These are phyloP conservation scores for Closterium sp. DNA, from an alignment of 139 green algal genomes.

Conservation along the genomic window DNA sequence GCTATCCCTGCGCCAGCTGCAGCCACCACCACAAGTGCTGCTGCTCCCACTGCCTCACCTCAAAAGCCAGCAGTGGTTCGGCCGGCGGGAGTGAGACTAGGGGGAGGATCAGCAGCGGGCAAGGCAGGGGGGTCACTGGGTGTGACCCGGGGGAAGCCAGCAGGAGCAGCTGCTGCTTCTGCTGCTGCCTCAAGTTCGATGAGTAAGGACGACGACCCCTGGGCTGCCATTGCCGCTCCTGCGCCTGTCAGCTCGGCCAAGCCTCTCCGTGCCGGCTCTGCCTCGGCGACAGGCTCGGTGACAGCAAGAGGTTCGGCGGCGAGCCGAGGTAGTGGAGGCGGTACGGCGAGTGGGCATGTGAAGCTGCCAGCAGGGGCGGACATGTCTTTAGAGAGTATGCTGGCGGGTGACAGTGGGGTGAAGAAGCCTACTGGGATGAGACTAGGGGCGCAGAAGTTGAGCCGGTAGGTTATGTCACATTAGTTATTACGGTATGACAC, in stretches of 20 bases:
- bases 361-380: conserved; percentile 15
- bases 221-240: conserved; percentile 35
- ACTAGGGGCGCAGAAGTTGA: too few species aligned
- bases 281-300: not conserved
- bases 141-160: not conserved
- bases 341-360: not conserved
- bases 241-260: not conserved
- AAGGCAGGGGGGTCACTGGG: not conserved
- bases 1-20: not conserved
- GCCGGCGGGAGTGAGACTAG: not conserved
- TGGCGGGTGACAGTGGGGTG: too few species aligned
- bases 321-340: not conserved
- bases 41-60: not conserved
- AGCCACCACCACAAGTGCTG: too few species aligned
- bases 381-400: not conserved
- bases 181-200: not conserved
- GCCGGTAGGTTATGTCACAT: too few species aligned
- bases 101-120: not conserved
- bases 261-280: not conserved
- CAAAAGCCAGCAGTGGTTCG: not conserved
- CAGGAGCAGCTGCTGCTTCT: not conserved
- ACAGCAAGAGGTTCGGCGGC: not conserved
- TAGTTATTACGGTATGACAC: too few species aligned
- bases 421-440: too few species aligned
- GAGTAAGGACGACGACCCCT: conserved; percentile 24